Conservation (phyloP, 768 basidiomycete genomes). For the Cubamyces lactineus region DNA sequence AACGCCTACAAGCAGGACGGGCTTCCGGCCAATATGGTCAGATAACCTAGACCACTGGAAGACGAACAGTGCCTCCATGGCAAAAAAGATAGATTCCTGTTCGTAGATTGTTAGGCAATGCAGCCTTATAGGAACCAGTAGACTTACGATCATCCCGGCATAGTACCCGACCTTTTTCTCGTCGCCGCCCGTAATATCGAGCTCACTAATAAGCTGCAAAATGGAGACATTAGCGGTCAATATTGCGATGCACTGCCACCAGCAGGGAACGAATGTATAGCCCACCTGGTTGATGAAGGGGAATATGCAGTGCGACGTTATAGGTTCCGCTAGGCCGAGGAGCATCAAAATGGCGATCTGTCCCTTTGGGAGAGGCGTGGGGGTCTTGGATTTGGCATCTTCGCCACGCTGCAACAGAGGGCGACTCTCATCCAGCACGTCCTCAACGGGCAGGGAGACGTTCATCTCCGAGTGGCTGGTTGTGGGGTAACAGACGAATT, state of each 20-base stretch:
- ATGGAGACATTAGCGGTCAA: not conserved
- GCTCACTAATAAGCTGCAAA: constrained; percentile 45
- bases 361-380: constrained; percentile 47
- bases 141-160: constrained; percentile 50
- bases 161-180: constrained; percentile 51
- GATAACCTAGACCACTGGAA: constrained; percentile 53
- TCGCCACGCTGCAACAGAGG: constrained; percentile 2
- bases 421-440: not conserved
- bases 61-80: constrained; percentile 48
- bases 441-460: not conserved
- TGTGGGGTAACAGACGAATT: too few species aligned
- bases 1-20: constrained; percentile 46
- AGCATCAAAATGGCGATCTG: constrained; percentile 50
- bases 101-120: not conserved
- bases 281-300: constrained; percentile 55
- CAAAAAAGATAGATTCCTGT: constrained; percentile 52
- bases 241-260: not conserved
- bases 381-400: constrained; percentile 1
- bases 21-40: constrained; percentile 52
- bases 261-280: not conserved
- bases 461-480: not conserved
- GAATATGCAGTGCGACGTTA: constrained; percentile 48
- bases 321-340: constrained; percentile 50
- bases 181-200: constrained; percentile 47
- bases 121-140: not conserved